Percentiles rank a stretch among this genome's conserved stretches.
These are phyloP conservation scores for Cerioporus squamosus DNA, from an alignment of 1,284 basidiomycete genomes.

Conservation along the genomic window DNA sequence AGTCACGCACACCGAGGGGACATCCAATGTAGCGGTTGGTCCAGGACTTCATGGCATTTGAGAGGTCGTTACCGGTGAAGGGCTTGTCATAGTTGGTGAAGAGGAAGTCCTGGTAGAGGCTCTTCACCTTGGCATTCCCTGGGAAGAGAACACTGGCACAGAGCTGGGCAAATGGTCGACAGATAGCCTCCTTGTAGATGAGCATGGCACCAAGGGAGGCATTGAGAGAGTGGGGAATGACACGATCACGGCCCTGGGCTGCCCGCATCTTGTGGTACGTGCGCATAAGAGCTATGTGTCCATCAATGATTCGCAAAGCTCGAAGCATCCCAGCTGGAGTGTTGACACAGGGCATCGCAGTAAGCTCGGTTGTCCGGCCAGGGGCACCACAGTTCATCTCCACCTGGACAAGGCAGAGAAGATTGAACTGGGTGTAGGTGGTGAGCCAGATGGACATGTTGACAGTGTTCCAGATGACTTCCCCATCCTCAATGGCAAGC, in stretches of 20 bases:
- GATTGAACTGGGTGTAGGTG: too few relatives aligned
- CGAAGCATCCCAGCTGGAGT: constrained; percentile 3
- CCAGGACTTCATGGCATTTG: constrained; percentile 2
- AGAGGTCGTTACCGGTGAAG: constrained; percentile 5
- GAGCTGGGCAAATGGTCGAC: constrained; percentile 9
- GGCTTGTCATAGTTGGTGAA: constrained; percentile 11
- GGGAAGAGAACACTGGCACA: constrained; percentile 6
- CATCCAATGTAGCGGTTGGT: neutral
- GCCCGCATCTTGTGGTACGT: constrained; percentile 12
- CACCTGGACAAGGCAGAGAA: constrained; percentile 11
- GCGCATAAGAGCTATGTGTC: constrained; percentile 1
- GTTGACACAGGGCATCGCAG: constrained; percentile 2
- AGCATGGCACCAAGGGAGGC: neutral
- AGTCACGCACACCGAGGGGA: constrained; percentile 2
- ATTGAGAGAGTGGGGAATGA: constrained; percentile 14
- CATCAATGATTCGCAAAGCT: constrained; percentile 2
- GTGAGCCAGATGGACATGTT: too few relatives aligned
- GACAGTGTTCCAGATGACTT: constrained; percentile 2
- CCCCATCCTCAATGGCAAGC: neutral
- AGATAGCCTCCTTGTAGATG: constrained; percentile 10
- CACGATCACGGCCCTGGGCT: constrained; percentile 1
- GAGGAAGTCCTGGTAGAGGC: constrained; percentile 3
- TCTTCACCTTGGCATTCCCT: neutral
- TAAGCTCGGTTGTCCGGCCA: constrained; percentile 9
- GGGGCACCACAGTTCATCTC: constrained; percentile 16